Conservation (phyloP, 768 basidiomycete species). For the Boletellus ananas region DNA sequence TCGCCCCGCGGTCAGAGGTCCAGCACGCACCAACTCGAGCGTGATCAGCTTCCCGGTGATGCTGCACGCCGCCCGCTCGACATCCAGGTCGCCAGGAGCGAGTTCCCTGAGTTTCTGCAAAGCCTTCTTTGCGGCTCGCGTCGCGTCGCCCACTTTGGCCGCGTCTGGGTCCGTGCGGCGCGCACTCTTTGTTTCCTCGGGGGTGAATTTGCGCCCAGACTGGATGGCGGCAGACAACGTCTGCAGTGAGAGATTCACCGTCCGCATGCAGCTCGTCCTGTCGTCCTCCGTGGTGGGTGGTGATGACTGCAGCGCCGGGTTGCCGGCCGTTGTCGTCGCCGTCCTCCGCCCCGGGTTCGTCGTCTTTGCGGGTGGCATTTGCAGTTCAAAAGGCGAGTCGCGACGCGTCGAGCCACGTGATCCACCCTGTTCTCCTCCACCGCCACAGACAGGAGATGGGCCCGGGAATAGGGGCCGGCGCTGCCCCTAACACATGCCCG, state of each 20-base stretch:
- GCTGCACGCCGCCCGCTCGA: conserved; percentile 71
- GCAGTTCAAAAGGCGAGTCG: neutral
- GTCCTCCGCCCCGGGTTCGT: conserved; percentile 4
- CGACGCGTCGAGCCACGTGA: conserved; percentile 16
- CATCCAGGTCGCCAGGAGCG: conserved; percentile 49
- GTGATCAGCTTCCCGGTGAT: conserved; percentile 62
- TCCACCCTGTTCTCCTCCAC: too few species aligned
- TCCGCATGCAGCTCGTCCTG: conserved; percentile 51
- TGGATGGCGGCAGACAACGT: conserved; percentile 48
- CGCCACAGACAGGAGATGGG: too few species aligned
- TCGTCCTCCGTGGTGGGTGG: conserved; percentile 31
- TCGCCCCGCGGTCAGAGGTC: neutral
- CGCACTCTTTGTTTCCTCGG: conserved; percentile 24
- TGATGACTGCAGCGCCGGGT: too few species aligned
- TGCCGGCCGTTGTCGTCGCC: neutral
- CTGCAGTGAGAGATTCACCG: conserved; percentile 61
- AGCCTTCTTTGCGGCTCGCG: conserved; percentile 38
- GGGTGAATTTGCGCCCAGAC: conserved; percentile 54
- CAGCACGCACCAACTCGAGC: conserved; percentile 63
- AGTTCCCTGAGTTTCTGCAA: conserved; percentile 45
- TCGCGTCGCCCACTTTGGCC: conserved; percentile 35
- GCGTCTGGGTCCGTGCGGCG: conserved; percentile 20
- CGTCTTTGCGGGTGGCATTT: conserved; percentile 13
- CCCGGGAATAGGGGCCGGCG: too few species aligned
- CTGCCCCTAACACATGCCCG: too few species aligned